These are phyloP conservation scores for Castanopsis chinensis DNA, from an alignment of 306 rosid species.

Conservation along the genomic window DNA sequence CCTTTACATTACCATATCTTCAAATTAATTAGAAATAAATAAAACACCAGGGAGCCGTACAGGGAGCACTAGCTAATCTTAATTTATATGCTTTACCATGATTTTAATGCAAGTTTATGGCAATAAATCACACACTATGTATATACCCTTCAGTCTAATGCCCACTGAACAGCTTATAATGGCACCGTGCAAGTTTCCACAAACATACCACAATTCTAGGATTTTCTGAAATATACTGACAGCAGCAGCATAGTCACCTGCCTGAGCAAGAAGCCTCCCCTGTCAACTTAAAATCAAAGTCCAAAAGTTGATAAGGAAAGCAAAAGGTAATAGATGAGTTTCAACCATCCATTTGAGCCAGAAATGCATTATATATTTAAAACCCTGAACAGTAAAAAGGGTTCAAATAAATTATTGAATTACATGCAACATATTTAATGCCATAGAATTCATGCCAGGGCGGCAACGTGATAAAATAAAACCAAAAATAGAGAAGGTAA, in stretches of 20 bases:
- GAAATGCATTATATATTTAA: neutral
- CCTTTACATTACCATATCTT: neutral
- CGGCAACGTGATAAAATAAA: neutral
- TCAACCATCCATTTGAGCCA: neutral
- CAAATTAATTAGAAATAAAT: neutral
- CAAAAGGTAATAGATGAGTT: slow-evolving; percentile 29
- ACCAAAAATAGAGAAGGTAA: neutral
- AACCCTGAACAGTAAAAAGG: neutral
- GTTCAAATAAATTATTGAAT: neutral
- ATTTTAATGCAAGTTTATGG: neutral
- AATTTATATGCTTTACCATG: neutral
- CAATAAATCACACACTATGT: neutral
- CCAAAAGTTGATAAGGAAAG: slow-evolving; percentile 65
- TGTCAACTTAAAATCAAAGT: slow-evolving; percentile 98
- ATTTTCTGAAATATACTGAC: slow-evolving; percentile 65
- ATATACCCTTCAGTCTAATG: neutral
- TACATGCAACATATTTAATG: neutral
- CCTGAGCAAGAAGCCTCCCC: slow-evolving; percentile 99
- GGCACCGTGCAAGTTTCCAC: neutral
- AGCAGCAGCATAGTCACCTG: slow-evolving; percentile 80
- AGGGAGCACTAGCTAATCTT: neutral
- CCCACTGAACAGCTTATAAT: neutral
- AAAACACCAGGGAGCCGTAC: neutral
- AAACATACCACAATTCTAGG: slow-evolving; percentile 80
- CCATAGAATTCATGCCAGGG: neutral